Conservation (phyloP, 2,329 filamentous ascomycete species). For the Venturia oleaginea region DNA sequence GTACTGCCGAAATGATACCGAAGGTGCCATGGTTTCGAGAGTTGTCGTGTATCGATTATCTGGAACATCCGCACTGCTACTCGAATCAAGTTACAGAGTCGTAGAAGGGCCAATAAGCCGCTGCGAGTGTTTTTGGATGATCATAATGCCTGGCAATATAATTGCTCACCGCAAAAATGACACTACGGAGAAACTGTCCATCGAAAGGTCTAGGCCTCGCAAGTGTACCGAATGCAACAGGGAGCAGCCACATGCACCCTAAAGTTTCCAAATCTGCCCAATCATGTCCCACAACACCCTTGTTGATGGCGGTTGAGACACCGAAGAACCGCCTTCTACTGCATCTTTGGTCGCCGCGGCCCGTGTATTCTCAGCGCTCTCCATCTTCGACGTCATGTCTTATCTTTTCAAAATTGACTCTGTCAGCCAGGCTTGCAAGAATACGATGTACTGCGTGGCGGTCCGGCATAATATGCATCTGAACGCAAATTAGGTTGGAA, state of each 20-base stretch:
- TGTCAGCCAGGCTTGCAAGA: neutral
- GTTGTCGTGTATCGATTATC: neutral
- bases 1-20: neutral
- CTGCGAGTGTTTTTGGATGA: neutral
- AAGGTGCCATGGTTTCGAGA: neutral
- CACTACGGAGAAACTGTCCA: neutral
- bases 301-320: neutral
- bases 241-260: neutral
- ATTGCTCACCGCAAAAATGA: constrained; percentile 4
- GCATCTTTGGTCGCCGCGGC: neutral
- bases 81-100: neutral
- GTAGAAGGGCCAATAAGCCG: neutral
- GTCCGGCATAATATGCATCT: neutral
- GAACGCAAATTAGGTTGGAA: neutral
- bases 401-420: neutral
- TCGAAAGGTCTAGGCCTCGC: neutral
- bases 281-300: neutral
- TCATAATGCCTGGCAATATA: neutral
- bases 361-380: neutral
- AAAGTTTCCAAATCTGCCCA: neutral
- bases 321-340: neutral
- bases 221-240: neutral
- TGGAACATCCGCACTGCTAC: neutral
- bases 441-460: neutral
- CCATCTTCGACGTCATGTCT: neutral